These are phyloP conservation scores for Lophium mytilinum DNA, from an alignment of 495 filamentous ascomycete genomes.

Conservation along the genomic window DNA sequence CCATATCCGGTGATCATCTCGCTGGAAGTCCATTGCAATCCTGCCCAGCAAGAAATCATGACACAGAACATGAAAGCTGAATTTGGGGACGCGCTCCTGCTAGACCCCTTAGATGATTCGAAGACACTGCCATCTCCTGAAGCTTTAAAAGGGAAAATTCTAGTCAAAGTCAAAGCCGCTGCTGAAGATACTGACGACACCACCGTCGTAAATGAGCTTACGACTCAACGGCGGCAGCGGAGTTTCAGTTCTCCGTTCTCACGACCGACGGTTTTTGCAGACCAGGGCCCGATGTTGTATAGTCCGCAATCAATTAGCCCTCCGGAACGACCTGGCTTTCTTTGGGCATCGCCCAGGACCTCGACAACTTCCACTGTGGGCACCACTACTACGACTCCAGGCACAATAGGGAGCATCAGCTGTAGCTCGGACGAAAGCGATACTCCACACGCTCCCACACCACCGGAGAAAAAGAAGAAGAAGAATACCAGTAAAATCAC, in stretches of 20 bases:
- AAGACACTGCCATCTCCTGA: constrained; percentile 73
- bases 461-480: constrained; percentile 38
- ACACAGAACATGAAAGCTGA: constrained; percentile 79
- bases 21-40: constrained; percentile 86
- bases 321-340: constrained; percentile 32
- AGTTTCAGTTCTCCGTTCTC: constrained; percentile 63
- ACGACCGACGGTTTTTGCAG: constrained; percentile 41
- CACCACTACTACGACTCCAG: constrained; percentile 43
- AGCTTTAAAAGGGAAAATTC: constrained; percentile 68
- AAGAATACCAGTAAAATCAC: constrained; percentile 75
- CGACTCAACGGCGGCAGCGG: constrained; percentile 58
- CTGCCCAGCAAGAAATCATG: constrained; percentile 78
- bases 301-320: constrained; percentile 43
- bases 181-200: constrained; percentile 31
- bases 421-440: constrained; percentile 57
- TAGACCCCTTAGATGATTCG: constrained; percentile 52
- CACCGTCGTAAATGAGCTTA: constrained; percentile 5
- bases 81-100: constrained; percentile 69
- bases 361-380: constrained; percentile 40
- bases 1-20: constrained; percentile 86
- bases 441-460: constrained; percentile 29
- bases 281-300: constrained; percentile 43
- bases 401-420: constrained; percentile 44
- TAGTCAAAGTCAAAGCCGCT: constrained; percentile 87
- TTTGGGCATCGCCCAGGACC: constrained; percentile 41